These are phyloP conservation scores for Collybiopsis confluens DNA, from an alignment of 768 basidiomycete genomes.

Conservation along the genomic window DNA sequence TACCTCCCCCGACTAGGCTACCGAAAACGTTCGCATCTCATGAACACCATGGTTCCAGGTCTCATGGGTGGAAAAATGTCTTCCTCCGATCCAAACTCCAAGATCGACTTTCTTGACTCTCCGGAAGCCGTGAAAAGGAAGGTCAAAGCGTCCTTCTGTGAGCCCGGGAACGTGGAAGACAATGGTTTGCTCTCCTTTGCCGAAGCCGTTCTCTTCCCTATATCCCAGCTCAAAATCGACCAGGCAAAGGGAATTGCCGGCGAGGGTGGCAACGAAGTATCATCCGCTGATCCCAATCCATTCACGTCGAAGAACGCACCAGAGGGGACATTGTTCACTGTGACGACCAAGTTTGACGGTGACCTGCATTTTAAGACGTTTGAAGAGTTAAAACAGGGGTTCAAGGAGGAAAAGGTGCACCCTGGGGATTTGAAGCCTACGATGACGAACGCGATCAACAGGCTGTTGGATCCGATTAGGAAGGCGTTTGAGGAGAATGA, in stretches of 20 bases:
- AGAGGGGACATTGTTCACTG: constrained; percentile 75
- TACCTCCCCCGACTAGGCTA: constrained; percentile 95
- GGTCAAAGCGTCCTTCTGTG: constrained; percentile 90
- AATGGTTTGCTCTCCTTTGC: constrained; percentile 89
- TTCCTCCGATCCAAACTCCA: constrained; percentile 94
- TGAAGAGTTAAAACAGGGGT: constrained; percentile 67
- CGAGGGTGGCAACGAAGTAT: constrained; percentile 16
- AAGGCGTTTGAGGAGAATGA: constrained; percentile 69
- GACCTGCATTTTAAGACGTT: constrained; percentile 68
- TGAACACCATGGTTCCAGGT: constrained; percentile 98
- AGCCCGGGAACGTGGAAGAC: constrained; percentile 82
- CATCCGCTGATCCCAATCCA: constrained; percentile 50
- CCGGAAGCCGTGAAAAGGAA: constrained; percentile 83
- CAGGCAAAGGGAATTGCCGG: constrained; percentile 41
- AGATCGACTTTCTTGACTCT: constrained; percentile 94
- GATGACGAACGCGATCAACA: constrained; percentile 69
- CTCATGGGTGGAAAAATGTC: constrained; percentile 97
- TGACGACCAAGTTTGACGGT: constrained; percentile 79
- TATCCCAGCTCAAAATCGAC: constrained; percentile 71
- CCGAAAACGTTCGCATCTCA: constrained; percentile 90
- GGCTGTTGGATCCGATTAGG: constrained; percentile 76
- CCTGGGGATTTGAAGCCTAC: constrained; percentile 86
- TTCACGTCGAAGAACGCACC: constrained; percentile 72
- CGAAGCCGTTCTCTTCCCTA: constrained; percentile 83
- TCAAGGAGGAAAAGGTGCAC: constrained; percentile 72